Conservation (phyloP, 2,329 filamentous ascomycete species). For the Lasiodiplodia sp. region DNA sequence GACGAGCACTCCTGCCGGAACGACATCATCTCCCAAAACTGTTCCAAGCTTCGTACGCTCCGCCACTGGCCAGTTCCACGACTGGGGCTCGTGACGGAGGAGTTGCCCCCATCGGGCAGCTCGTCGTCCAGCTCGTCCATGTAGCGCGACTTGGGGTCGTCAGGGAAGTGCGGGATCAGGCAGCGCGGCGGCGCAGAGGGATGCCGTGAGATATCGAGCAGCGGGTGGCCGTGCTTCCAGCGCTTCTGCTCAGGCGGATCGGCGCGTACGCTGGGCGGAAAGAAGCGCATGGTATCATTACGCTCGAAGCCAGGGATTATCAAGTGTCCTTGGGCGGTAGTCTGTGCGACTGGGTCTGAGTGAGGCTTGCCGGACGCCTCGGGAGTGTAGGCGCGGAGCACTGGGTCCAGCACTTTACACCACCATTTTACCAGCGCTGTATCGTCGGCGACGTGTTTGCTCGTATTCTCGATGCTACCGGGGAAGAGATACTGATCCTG, state of each 20-base stretch:
- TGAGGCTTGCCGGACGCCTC: constrained; percentile 41
- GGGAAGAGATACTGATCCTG: constrained; percentile 96
- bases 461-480: constrained; percentile 81
- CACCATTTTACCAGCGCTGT: constrained; percentile 93
- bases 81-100: constrained; percentile 40
- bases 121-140: constrained; percentile 89
- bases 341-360: constrained; percentile 37
- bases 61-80: constrained; percentile 77
- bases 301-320: constrained; percentile 85
- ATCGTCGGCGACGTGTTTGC: constrained; percentile 93
- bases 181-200: constrained; percentile 78
- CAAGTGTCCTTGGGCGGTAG: constrained; percentile 75
- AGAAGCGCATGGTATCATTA: constrained; percentile 80
- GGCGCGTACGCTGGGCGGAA: constrained; percentile 63
- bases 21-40: constrained; percentile 99
- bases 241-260: constrained; percentile 49
- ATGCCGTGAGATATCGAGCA: constrained; percentile 74
- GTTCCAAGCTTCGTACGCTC: constrained; percentile 81
- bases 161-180: constrained; percentile 88
- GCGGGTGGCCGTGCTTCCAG: constrained; percentile 71
- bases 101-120: constrained; percentile 52
- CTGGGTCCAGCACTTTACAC: constrained; percentile 84
- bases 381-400: constrained; percentile 63
- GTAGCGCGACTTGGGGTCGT: constrained; percentile 93
- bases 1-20: constrained; percentile 95